phyloP scores from a whole-genome alignment of 2,329 filamentous ascomycete species.

The Scedosporium aurantiacum region DNA sequence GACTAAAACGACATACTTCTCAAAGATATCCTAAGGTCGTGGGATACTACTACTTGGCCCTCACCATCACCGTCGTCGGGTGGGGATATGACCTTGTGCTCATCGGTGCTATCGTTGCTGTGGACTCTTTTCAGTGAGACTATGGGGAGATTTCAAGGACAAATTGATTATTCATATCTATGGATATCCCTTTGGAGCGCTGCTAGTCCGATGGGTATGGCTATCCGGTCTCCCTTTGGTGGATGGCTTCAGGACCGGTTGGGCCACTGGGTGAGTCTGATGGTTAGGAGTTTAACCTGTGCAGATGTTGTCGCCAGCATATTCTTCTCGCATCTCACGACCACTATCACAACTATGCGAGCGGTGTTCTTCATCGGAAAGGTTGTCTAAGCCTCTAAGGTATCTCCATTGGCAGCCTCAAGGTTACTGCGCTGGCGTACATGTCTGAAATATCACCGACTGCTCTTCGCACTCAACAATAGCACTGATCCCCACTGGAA shows the following conservation, averaged over 20 bases:
- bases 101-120: conserved; percentile 17
- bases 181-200: conserved; percentile 20
- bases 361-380: conserved; percentile 16
- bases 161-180: conserved; percentile 13
- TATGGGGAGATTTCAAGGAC: conserved; percentile 16
- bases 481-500: conserved; percentile 18
- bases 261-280: conserved; percentile 16
- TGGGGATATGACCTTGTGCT: conserved; percentile 19
- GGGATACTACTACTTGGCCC: conserved; percentile 16
- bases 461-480: conserved; percentile 16
- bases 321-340: conserved; percentile 16
- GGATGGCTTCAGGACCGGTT: conserved; percentile 18
- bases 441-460: conserved; percentile 19
- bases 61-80: conserved; percentile 18
- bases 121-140: conserved; percentile 18
- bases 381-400: conserved; percentile 18
- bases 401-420: conserved; percentile 15
- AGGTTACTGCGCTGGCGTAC: conserved; percentile 26
- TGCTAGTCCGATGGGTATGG: conserved; percentile 14
- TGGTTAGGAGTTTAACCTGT: conserved; percentile 16
- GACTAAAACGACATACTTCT: conserved; percentile 13
- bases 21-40: conserved; percentile 16
- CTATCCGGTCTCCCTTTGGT: conserved; percentile 14
- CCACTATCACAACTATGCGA: conserved; percentile 9
- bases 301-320: conserved; percentile 14